Percentiles rank a stretch among this genome's conserved stretches.
Evolutionary conservation across 768 basidiomycete genomes (phyloP).

Genomic region (Hypsizygus marmoreus): DNA sequence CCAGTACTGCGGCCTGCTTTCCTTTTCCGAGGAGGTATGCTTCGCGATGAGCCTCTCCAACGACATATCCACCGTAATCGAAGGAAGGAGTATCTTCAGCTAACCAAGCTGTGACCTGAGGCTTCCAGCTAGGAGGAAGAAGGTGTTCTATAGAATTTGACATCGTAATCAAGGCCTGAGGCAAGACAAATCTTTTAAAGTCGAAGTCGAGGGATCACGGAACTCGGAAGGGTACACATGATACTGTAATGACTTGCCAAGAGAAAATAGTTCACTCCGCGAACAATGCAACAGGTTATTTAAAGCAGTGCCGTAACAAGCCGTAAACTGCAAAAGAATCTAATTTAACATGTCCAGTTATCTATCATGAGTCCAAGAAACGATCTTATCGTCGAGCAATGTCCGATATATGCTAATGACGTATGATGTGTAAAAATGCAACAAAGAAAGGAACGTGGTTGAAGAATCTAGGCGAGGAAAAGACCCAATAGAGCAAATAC

Average conservation of each 20-base stretch:
- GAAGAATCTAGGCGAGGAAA: slow-evolving; percentile 13
- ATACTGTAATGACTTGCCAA: too few species aligned
- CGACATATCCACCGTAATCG: slow-evolving; percentile 95
- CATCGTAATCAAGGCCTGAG: slow-evolving; percentile 14
- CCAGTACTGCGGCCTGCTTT: slow-evolving; percentile 73
- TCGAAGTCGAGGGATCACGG: too few species aligned
- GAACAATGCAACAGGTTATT: too few species aligned
- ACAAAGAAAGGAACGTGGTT: not conserved
- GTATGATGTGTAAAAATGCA: not conserved
- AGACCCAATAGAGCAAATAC: slow-evolving; percentile 25
- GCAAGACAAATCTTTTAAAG: too few species aligned
- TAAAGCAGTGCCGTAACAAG: not conserved
- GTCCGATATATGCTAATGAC: too few species aligned
- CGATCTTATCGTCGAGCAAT: too few species aligned
- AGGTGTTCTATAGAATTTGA: slow-evolving; percentile 59
- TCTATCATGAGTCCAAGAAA: not conserved
- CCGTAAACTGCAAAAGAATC: not conserved
- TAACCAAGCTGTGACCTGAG: slow-evolving; percentile 79
- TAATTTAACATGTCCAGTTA: not conserved
- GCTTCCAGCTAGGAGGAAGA: slow-evolving; percentile 93
- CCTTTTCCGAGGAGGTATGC: slow-evolving; percentile 94
- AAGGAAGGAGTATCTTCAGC: slow-evolving; percentile 95
- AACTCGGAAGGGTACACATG: too few species aligned
- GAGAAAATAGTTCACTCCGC: too few species aligned
- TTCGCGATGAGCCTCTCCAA: slow-evolving; percentile 84